Conservation (phyloP, 2,329 filamentous ascomycete genomes). For the Graphilbum fragrans region DNA sequence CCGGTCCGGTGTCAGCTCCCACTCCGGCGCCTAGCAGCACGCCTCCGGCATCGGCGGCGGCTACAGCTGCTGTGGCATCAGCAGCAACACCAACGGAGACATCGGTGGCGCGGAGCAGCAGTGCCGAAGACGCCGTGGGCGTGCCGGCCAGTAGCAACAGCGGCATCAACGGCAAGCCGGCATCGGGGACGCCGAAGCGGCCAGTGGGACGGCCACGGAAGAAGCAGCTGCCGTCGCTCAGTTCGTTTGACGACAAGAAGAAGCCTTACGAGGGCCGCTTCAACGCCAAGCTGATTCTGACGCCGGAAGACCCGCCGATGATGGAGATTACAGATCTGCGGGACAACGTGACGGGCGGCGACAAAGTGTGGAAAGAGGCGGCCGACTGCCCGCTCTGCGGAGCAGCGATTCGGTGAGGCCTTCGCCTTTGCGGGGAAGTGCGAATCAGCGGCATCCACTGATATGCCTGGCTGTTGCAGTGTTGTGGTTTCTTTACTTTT, state of each 20-base stretch:
- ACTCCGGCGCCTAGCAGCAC: not conserved
- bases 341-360: constrained; percentile 30
- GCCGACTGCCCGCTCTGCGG: constrained; percentile 38
- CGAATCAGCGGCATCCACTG: not conserved
- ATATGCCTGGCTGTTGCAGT: not conserved
- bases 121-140: no score
- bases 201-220: constrained; percentile 16
- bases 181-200: constrained; percentile 12
- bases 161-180: constrained; percentile 12
- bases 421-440: not conserved
- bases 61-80: not conserved
- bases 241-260: constrained; percentile 15
- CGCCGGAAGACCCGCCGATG: constrained; percentile 30
- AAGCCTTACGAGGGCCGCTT: constrained; percentile 41
- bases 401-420: constrained; percentile 4
- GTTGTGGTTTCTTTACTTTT: not conserved
- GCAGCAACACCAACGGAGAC: not conserved
- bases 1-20: no score
- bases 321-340: constrained; percentile 42
- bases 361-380: constrained; percentile 40
- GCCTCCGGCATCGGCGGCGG: not conserved
- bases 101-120: not conserved
- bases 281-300: constrained; percentile 34
- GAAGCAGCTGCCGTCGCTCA: constrained; percentile 19
- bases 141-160: constrained; percentile 7